Base-by-base conservation (phyloP, 495 filamentous ascomycete species). In the Penicillium steckii region DNA sequence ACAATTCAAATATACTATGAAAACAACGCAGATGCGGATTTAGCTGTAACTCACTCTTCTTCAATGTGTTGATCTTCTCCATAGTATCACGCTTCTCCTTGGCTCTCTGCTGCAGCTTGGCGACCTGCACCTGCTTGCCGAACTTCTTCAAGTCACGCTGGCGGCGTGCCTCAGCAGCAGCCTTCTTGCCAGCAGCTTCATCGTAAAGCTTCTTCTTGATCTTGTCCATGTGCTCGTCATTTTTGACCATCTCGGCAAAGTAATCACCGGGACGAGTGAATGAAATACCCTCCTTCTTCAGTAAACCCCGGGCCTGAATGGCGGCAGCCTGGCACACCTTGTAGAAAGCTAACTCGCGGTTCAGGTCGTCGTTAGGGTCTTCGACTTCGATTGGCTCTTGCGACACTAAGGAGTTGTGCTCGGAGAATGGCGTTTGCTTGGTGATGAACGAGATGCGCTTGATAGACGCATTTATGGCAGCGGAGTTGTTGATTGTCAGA, bases 231-330 rank as follows among this genome's bases (percentile, higher is more conserved):
- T 95, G 95, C 77, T 95, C 93, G 73, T 98, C 95, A 62, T 85
- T 89, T 80, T 97, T 96, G 53, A 97, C 83, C 89, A 96, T 98
- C 79, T 98, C 94, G 22, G 94, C 94, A 61, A 98, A 97, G 75
- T 95, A 98, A 71, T 98, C 94, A 26, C 79, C 83, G 7, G 94
- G 94, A 4, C 94, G 82, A 4, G 89, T 85, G 74, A 97, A 97
- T 7, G 86, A 83, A 7, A 91, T 76, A 27, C 85, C 87, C 67
- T 95, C 91, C 61, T 87, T 87, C 70, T 88, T 88, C 35, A 98
- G 80, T 27, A 84, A 69, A 4, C 72, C 69, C 40, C 92, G 85
- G 12, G 82, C 94, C 43, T 83, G 68, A 41, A 83, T 80, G 5
- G 84, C 91, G 3, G 90, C 90, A 22, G 86, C 80, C 41, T 95